Base-by-base conservation (phyloP, 2,329 filamentous ascomycete species). In the Xylogone sp. region DNA sequence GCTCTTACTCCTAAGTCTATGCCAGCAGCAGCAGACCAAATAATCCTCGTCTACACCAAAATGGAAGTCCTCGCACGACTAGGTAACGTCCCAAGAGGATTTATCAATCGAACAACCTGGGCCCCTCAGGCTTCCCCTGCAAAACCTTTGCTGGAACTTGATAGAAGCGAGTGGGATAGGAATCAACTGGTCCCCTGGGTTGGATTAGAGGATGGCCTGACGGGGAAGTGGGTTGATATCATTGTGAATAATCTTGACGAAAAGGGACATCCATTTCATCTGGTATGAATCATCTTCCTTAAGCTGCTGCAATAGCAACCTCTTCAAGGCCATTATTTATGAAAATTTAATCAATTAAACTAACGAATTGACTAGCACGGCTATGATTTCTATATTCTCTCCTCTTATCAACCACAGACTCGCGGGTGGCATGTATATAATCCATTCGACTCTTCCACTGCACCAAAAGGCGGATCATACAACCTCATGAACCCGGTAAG, bases 181-280 rank as follows among this genome's bases (percentile, higher is more conserved):
- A 53, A 62, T 5, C 68, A 73, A 19, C 73, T 75, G 47, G 64
- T 75, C 43, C 50, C 64, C 9, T 61, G 65, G 50, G 62, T 54
- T 16, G 65, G 34, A 39, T 16, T 39, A 39, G 34, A 39, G 57
- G 19, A 22, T 19, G 16, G 21, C 46, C 18, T 69, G 61, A 18
- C 51, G n/a, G 13, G 8, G n/a, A 39, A 54, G 31, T 78, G 75
- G 74, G 63, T 77, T 1, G 75, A 77, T 54, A 56, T 78, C 1
- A 65, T 76, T 2, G 62, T 78, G 45, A 78, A 79, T 55, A 78
- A 78, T 50, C 63, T 77, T 16, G 75, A 78, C 51, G 75, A 77
- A 42, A 72, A 71, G 6, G 63, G 68, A 0, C 76, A 78, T 56
- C 75, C 76, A 0, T 78, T 78, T 52, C 76, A 78, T 56, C 53